Conservation (phyloP, 179 eudicot species). For the Actinidia chinensis region DNA sequence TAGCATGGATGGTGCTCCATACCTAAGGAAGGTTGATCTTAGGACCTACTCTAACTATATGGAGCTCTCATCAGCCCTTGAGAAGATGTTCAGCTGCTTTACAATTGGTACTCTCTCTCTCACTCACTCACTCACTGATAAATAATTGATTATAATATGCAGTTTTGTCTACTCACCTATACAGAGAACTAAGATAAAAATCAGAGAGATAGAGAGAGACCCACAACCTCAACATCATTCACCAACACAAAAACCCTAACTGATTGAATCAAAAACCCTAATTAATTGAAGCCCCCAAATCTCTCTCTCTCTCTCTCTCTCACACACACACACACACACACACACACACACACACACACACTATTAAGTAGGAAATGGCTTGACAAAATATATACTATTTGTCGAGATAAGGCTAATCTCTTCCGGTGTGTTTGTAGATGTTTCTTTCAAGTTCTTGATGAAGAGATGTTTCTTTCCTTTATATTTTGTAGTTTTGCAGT, state of each 20-base stretch:
- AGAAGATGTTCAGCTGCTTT: slow-evolving; percentile 70
- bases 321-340: too few species aligned
- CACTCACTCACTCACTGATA: slow-evolving; percentile 3
- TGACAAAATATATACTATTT: not conserved
- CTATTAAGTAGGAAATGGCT: too few species aligned
- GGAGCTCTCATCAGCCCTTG: slow-evolving; percentile 56
- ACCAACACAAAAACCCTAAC: too few species aligned
- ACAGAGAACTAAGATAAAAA: too few species aligned
- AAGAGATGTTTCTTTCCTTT: not conserved
- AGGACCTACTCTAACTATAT: slow-evolving; percentile 45
- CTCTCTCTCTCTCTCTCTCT: too few species aligned
- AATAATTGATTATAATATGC: not conserved
- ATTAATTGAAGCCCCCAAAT: too few species aligned
- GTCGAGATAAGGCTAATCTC: not conserved
- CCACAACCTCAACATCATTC: too few species aligned
- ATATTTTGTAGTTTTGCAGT: not conserved
- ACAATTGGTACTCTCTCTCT: slow-evolving; percentile 41
- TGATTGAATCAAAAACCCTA: too few species aligned
- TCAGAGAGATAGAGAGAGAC: too few species aligned
- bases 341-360: too few species aligned
- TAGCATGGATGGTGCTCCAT: slow-evolving; percentile 81
- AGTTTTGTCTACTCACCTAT: not conserved
- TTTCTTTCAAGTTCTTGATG: not conserved
- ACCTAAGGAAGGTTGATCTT: slow-evolving; percentile 67
- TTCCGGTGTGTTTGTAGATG: not conserved